Conservation (phyloP, 805 yeast genomes). For the Zygoascus flipseniorum region DNA sequence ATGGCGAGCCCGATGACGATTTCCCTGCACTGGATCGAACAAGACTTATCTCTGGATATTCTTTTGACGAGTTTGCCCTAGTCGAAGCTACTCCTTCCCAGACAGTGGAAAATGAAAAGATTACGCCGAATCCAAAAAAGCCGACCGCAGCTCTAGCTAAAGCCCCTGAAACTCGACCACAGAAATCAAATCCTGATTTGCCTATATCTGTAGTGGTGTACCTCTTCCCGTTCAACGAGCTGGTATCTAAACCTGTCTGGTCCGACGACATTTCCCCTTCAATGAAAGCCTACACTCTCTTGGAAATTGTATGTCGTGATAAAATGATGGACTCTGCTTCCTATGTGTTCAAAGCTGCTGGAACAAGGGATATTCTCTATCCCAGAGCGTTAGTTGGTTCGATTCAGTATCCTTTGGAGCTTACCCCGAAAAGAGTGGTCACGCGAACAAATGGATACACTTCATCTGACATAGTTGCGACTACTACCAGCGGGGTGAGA, state of each 20-base stretch:
- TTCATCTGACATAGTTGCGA: neutral
- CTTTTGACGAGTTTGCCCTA: conserved; percentile 74
- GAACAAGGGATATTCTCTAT: conserved; percentile 18
- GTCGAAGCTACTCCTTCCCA: conserved; percentile 43
- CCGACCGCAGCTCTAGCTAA: conserved; percentile 11
- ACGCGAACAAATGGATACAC: conserved; percentile 24
- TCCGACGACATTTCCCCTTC: conserved; percentile 12
- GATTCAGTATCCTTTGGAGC: conserved; percentile 35
- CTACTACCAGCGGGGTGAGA: neutral
- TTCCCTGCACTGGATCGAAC: conserved; percentile 80
- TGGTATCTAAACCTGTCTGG: conserved; percentile 24
- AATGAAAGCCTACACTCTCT: conserved; percentile 19
- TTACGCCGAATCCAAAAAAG: conserved; percentile 26
- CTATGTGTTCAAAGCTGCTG: conserved; percentile 27
- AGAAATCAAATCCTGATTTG: neutral
- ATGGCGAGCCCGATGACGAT: conserved; percentile 81
- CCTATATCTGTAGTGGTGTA: conserved; percentile 13
- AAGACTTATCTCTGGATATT: conserved; percentile 57
- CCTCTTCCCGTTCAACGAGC: conserved; percentile 27
- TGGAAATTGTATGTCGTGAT: conserved; percentile 26
- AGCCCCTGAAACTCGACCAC: neutral
- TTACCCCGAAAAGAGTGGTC: conserved; percentile 36
- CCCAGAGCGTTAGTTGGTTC: conserved; percentile 25
- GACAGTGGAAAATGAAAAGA: conserved; percentile 22
- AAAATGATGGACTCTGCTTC: conserved; percentile 24